A percentile compares a stretch with the other conserved stretches of the same genome.
These are phyloP conservation scores for Astrocystis sublimbata DNA, from an alignment of 495 filamentous ascomycete species.

Conservation along the genomic window DNA sequence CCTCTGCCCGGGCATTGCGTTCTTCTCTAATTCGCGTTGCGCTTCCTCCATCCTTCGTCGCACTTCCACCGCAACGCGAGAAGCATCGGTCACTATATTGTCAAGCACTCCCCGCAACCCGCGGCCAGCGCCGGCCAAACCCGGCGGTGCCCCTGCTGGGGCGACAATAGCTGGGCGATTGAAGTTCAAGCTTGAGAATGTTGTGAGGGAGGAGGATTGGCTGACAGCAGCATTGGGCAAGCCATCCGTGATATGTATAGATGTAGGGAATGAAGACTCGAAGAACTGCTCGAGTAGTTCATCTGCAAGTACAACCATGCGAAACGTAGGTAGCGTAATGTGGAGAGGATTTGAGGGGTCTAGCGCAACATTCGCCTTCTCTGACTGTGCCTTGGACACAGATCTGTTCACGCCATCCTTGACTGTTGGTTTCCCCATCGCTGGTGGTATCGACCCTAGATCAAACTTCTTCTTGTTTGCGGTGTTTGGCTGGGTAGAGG, in stretches of 20 bases:
- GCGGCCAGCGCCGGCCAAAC: constrained; percentile 60
- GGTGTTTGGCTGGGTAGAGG: constrained; percentile 35
- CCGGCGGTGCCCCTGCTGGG: constrained; percentile 42
- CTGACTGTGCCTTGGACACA: constrained; percentile 56
- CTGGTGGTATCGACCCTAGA: constrained; percentile 25
- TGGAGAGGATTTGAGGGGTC: constrained; percentile 90
- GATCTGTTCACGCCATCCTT: constrained; percentile 34
- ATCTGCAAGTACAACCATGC: constrained; percentile 96
- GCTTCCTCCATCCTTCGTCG: constrained; percentile 90
- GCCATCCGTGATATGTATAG: constrained; percentile 57
- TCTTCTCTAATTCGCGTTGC: constrained; percentile 79
- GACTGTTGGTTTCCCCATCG: constrained; percentile 24
- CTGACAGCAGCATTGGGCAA: constrained; percentile 37
- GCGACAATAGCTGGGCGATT: constrained; percentile 41
- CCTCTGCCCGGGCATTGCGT: constrained; percentile 60
- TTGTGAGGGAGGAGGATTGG: constrained; percentile 65
- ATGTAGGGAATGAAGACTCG: constrained; percentile 73
- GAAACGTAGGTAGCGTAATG: constrained; percentile 96
- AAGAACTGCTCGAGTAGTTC: constrained; percentile 96
- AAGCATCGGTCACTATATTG: constrained; percentile 95
- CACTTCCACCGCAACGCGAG: constrained; percentile 91
- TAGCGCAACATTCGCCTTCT: constrained; percentile 80
- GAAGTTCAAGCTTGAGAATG: constrained; percentile 70
- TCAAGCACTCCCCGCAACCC: constrained; percentile 90
- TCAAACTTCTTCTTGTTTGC: constrained; percentile 33